phyloP scores from a whole-genome alignment of 2,329 filamentous ascomycete genomes.

The Ophiostoma novo-ulmi region DNA sequence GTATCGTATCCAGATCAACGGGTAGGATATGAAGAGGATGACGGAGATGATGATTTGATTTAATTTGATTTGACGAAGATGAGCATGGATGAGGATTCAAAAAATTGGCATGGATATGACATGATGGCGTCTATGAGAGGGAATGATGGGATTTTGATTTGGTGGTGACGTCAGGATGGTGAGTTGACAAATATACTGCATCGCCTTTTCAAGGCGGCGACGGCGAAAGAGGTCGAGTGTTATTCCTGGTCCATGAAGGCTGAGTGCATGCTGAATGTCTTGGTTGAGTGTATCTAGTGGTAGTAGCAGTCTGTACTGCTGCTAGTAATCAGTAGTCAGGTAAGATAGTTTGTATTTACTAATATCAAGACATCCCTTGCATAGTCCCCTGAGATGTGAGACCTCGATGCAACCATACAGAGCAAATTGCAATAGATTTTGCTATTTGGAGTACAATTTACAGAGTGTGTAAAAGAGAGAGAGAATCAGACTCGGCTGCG shows the following conservation, averaged over 20 bases:
- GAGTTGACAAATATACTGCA: background rate
- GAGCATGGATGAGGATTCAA: background rate
- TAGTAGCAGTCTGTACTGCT: background rate
- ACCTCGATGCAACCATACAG: conserved; percentile 18
- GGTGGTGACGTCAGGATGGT: background rate
- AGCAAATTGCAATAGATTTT: conserved; percentile 11
- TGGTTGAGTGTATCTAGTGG: background rate
- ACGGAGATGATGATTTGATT: background rate
- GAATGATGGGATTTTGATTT: background rate
- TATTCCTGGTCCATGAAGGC: background rate
- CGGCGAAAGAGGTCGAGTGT: background rate
- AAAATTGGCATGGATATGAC: background rate
- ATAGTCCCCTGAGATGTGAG: conserved; percentile 16
- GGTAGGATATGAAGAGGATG: background rate
- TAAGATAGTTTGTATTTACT: background rate
- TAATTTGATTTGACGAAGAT: background rate
- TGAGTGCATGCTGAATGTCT: conserved; percentile 5
- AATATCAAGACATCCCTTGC: conserved; percentile 10
- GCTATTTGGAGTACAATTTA: background rate
- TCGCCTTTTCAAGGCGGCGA: background rate
- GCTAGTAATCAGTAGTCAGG: background rate
- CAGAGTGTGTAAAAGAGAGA: background rate
- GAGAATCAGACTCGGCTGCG: conserved; percentile 4
- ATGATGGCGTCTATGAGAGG: background rate
- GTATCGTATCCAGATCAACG: background rate